These are phyloP conservation scores for Pleoardoris graminearum DNA, from an alignment of 2,329 filamentous ascomycete species.

Conservation along the genomic window DNA sequence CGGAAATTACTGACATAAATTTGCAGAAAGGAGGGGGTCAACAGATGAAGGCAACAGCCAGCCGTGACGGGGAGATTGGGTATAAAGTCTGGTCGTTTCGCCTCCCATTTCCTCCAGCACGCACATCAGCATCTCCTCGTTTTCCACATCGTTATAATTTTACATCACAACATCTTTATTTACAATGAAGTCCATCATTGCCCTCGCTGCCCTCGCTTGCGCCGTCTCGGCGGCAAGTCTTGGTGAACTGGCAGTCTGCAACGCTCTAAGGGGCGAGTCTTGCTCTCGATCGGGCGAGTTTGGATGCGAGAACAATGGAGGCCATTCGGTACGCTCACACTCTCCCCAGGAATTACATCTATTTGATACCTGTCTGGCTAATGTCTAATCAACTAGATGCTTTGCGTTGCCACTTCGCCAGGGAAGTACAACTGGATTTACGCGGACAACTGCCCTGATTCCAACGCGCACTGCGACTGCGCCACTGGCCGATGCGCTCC, in stretches of 20 bases:
- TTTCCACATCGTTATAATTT: too few species aligned
- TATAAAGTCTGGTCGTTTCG: neutral
- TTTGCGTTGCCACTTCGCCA: conserved; percentile 2
- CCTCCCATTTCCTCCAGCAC: neutral
- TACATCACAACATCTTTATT: neutral
- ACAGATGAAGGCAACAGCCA: neutral
- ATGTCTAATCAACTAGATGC: too few species aligned
- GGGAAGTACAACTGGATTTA: conserved; percentile 12
- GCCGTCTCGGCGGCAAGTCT: conserved; percentile 3
- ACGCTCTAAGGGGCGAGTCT: conserved; percentile 9
- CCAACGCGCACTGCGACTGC: conserved; percentile 8
- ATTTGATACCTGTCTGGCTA: too few species aligned
- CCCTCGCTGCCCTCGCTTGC: conserved; percentile 2
- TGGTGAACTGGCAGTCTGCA: conserved; percentile 6
- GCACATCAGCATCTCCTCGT: neutral
- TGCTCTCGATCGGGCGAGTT: neutral
- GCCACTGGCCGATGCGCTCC: neutral
- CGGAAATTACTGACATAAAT: neutral
- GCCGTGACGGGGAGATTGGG: neutral
- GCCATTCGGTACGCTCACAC: conserved; percentile 4
- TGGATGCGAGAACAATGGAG: conserved; percentile 11
- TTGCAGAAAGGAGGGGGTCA: neutral
- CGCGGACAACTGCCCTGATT: conserved; percentile 12
- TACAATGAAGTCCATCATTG: conserved; percentile 8
- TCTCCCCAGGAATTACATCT: neutral